Evolutionary conservation across 75 land plant genomes (phyloP).

Genomic region (Azolla pinnata): DNA sequence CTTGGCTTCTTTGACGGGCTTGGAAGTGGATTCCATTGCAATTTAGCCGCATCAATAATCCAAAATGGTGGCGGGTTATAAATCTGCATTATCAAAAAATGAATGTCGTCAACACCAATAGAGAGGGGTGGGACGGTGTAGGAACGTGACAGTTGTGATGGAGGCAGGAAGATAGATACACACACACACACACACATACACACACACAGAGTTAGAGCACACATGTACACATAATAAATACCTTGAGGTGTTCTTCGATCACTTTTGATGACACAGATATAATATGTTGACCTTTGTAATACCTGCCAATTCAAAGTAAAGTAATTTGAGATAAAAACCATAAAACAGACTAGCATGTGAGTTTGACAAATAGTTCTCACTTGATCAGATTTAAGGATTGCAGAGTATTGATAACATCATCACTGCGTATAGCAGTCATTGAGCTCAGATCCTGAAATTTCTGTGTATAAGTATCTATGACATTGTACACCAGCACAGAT

Average conservation of each 20-base stretch:
- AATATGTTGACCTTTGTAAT: conserved; percentile 47
- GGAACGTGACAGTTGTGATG: neutral
- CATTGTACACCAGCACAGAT: no score
- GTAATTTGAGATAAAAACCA: neutral
- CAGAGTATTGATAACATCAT: conserved; percentile 37
- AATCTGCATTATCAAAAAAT: conserved; percentile 18
- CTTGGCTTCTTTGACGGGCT: conserved; percentile 12
- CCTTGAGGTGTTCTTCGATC: conserved; percentile 41
- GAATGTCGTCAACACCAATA: neutral
- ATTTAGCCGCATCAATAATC: conserved; percentile 33
- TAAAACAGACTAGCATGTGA: neutral
- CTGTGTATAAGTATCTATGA: no score
- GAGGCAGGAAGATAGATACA: neutral
- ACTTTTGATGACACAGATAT: conserved; percentile 35
- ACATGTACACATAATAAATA: neutral
- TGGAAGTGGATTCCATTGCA: conserved; percentile 29
- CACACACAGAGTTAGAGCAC: neutral
- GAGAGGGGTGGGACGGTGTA: neutral
- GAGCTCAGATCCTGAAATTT: conserved; percentile 34
- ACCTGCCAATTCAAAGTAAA: conserved; percentile 22
- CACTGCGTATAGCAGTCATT: conserved; percentile 41
- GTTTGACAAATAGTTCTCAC: conserved; percentile 9
- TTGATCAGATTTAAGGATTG: conserved; percentile 40
- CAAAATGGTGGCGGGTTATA: conserved; percentile 23
- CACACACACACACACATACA: no score